Evolutionary conservation across 257 asterid genomes (phyloP).

Genomic region (Plantago elongata): DNA sequence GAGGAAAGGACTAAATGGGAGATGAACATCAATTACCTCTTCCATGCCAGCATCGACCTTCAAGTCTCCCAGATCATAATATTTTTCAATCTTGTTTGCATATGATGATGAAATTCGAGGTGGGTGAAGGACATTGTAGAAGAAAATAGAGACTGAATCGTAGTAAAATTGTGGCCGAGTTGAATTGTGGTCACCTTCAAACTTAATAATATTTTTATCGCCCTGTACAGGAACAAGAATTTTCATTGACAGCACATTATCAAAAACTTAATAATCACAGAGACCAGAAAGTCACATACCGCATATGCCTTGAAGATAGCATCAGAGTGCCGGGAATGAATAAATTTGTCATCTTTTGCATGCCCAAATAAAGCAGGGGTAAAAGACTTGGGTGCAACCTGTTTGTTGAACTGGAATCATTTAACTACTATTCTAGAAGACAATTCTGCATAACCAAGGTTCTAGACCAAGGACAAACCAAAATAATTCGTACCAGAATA

Average conservation of each 20-base stretch:
- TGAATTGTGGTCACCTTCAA: slow-evolving; percentile 98
- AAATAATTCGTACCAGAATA: neutral
- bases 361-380: slow-evolving; percentile 97
- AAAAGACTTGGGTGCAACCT: slow-evolving; percentile 88
- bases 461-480: neutral
- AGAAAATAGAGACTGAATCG: slow-evolving; percentile 91
- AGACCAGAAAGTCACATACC: slow-evolving; percentile 35
- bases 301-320: slow-evolving; percentile 69
- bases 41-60: slow-evolving; percentile 60
- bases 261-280: slow-evolving; percentile 7
- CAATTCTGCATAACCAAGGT: neutral
- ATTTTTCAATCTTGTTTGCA: slow-evolving; percentile 57
- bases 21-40: slow-evolving; percentile 51
- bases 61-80: slow-evolving; percentile 75
- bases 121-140: slow-evolving; percentile 88
- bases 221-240: slow-evolving; percentile 58
- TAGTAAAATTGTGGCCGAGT: slow-evolving; percentile 91
- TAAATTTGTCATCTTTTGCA: slow-evolving; percentile 90
- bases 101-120: slow-evolving; percentile 59
- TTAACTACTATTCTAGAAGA: slow-evolving; percentile 2
- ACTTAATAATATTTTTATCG: slow-evolving; percentile 88
- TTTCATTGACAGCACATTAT: slow-evolving; percentile 2
- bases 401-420: slow-evolving; percentile 23
- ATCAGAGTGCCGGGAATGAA: slow-evolving; percentile 83
- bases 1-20: neutral